phyloP scores from a whole-genome alignment of 306 rosid species.

The Calophaca sinica region DNA sequence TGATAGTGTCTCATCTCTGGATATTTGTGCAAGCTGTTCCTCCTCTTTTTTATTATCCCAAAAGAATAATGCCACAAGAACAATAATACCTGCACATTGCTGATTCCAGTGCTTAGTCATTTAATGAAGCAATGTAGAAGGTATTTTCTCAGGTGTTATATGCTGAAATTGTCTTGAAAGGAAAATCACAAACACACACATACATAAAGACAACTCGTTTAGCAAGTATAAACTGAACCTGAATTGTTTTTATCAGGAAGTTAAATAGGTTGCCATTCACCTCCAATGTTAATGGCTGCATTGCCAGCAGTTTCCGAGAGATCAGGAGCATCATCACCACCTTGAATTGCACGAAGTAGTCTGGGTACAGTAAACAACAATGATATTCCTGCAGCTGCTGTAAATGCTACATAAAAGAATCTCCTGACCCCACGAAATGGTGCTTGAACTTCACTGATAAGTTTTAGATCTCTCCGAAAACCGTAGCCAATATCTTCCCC shows the following conservation, averaged over 20 bases:
- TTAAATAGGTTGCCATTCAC: slow-evolving; percentile 56
- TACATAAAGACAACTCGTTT: not conserved
- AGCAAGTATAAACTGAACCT: slow-evolving; percentile 37
- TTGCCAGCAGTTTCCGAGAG: slow-evolving; percentile 86
- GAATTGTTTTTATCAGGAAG: slow-evolving; percentile 41
- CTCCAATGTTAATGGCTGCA: slow-evolving; percentile 89
- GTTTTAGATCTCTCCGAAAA: slow-evolving; percentile 97
- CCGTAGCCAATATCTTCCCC: slow-evolving; percentile 96
- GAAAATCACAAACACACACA: slow-evolving; percentile 10
- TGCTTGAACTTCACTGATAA: slow-evolving; percentile 98
- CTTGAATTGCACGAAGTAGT: slow-evolving; percentile 70
- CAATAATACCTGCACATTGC: slow-evolving; percentile 82
- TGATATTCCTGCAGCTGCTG: slow-evolving; percentile 96
- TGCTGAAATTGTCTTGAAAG: slow-evolving; percentile 12
- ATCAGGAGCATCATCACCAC: slow-evolving; percentile 90
- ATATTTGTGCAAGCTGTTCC: slow-evolving; percentile 88
- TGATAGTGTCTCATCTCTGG: slow-evolving; percentile 84
- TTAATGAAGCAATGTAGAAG: slow-evolving; percentile 50
- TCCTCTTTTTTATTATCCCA: slow-evolving; percentile 98
- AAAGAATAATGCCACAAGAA: slow-evolving; percentile 77
- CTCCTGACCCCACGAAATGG: slow-evolving; percentile 95
- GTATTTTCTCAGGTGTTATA: slow-evolving; percentile 25
- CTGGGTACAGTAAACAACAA: slow-evolving; percentile 73
- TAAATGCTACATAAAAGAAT: slow-evolving; percentile 81
- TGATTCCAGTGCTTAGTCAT: slow-evolving; percentile 76